A percentile compares a stretch with the other conserved stretches of the same genome.
These are phyloP conservation scores for Rhodocollybia butyracea DNA, from an alignment of 768 basidiomycete species.

Conservation along the genomic window DNA sequence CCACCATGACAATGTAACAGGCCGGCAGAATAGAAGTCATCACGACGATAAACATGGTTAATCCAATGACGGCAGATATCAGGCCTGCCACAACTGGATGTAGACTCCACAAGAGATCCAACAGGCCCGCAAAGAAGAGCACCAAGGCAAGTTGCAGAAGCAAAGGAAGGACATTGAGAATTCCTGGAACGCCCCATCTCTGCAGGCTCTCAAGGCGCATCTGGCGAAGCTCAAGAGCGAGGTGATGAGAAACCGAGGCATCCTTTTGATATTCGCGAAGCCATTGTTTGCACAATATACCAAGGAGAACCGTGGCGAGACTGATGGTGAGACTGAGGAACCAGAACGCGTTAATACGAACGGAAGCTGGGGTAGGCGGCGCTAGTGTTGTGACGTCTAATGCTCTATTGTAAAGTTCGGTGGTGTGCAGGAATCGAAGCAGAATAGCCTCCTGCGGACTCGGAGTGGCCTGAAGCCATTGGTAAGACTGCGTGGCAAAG, in stretches of 20 bases:
- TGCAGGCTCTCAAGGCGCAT: conserved; percentile 26
- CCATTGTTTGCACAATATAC: conserved; percentile 14
- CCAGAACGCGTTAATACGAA: conserved; percentile 8
- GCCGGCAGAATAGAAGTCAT: conserved; percentile 22
- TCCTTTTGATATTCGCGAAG: conserved; percentile 20
- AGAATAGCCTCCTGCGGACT: not conserved
- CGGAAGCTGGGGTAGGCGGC: not conserved
- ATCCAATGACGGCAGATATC: conserved; percentile 16
- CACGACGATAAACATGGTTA: conserved; percentile 16
- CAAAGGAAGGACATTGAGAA: conserved; percentile 24
- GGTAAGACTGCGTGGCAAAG: conserved; percentile 16
- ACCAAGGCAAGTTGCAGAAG: conserved; percentile 26
- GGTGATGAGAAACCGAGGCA: conserved; percentile 14
- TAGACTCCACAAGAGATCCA: conserved; percentile 24
- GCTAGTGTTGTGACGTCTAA: too few species aligned
- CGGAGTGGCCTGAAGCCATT: conserved; percentile 8
- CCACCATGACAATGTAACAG: conserved; percentile 12
- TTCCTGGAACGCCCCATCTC: conserved; percentile 25
- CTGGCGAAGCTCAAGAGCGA: conserved; percentile 20
- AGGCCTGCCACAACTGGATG: conserved; percentile 16
- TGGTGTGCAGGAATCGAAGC: not conserved
- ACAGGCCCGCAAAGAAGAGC: conserved; percentile 25
- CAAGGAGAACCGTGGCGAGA: conserved; percentile 5
- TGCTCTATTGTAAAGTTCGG: too few species aligned
- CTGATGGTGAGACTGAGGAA: conserved; percentile 9